phyloP scores from a whole-genome alignment of 805 yeast species.

The Myxozyma melibiosi region DNA sequence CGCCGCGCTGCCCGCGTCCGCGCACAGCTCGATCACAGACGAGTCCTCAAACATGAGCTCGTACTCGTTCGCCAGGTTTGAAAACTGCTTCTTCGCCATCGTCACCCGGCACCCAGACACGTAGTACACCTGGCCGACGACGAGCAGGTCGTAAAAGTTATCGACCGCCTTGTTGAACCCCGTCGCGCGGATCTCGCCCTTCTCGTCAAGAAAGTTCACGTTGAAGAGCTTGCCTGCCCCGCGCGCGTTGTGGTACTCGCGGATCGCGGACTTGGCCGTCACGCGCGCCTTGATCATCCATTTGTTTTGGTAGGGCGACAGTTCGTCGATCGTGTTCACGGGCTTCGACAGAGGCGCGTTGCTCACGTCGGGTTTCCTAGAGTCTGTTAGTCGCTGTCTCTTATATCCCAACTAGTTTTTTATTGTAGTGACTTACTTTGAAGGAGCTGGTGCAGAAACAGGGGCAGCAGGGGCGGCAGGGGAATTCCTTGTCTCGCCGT shows the following conservation, averaged over 20 bases:
- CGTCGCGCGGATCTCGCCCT: conserved; percentile 94
- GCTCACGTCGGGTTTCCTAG: too few species aligned
- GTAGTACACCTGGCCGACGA: conserved; percentile 88
- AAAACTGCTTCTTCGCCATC: conserved; percentile 82
- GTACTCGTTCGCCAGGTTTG: conserved; percentile 82
- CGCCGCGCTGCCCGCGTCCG: conserved; percentile 52
- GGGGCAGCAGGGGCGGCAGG: background rate
- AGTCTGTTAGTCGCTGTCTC: too few species aligned
- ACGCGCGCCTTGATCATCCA: conserved; percentile 96
- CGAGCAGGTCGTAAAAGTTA: conserved; percentile 68
- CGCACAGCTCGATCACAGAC: conserved; percentile 72
- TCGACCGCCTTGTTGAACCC: conserved; percentile 89
- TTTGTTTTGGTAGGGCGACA: conserved; percentile 85
- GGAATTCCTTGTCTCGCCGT: conserved; percentile 17
- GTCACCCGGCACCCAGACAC: conserved; percentile 79
- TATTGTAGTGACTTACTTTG: background rate
- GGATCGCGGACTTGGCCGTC: conserved; percentile 80
- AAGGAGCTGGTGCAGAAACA: background rate
- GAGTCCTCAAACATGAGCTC: conserved; percentile 83
- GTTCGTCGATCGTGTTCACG: conserved; percentile 75
- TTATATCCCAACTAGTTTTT: too few species aligned
- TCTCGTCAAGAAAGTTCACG: conserved; percentile 85
- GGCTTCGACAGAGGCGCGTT: too few species aligned
- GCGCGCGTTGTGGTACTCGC: conserved; percentile 81
- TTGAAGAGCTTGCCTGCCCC: conserved; percentile 91